Base-by-base conservation (phyloP, 768 basidiomycete genomes). In the Leccinellum luteum region DNA sequence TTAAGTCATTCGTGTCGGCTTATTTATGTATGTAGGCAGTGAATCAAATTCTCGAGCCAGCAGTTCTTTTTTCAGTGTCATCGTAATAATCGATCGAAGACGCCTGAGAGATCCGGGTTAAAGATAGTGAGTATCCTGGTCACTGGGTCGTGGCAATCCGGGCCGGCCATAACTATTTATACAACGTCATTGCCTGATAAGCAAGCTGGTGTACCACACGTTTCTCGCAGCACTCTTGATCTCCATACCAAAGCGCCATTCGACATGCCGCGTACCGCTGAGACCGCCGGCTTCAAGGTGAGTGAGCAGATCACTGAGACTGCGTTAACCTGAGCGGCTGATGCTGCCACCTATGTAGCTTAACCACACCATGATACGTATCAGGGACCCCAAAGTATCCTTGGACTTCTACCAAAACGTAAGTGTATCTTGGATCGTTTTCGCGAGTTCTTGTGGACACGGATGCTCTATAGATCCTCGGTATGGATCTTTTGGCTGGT, bases 361-460 rank as follows among this genome's bases (percentile, higher is more conserved):
- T 75, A 91, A 92, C 69, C 91, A 94, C 72, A 90, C 89, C 19
- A 93, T 92, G 92, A 71, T 94, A 65, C 83, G 94, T 64, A 80
- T 96, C 70, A 94, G 87, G 77, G 92, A 96, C 69, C 88, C 93
- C 8, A 85, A 92, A 63, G 78, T 74, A 47, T 94, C 92, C 17
- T 69, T 96, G 59, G 76, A 79, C 21, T 98, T 94, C 74, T 96
- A 96, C 75, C 79, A 81, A 55, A 82, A 91, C 43, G 88, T 85
- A 54, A 64, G 80, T 64, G 21, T 52, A 43, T 48, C 25, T 23
- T 4, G 25, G 38, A 10, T 49, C 17, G 30, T 19, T 32, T 45
- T 31, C 4, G 31, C 30, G 13, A 51, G 38, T 28, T 35, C 41
- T 23, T 61, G 35, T 48, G 2, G 48, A 31, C 6, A 28, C 7